Evolutionary conservation across 2,329 filamentous ascomycete species (phyloP), one percentile per base, ranked within the genome.

Genomic region (Plenodomus lindquistii): DNA sequence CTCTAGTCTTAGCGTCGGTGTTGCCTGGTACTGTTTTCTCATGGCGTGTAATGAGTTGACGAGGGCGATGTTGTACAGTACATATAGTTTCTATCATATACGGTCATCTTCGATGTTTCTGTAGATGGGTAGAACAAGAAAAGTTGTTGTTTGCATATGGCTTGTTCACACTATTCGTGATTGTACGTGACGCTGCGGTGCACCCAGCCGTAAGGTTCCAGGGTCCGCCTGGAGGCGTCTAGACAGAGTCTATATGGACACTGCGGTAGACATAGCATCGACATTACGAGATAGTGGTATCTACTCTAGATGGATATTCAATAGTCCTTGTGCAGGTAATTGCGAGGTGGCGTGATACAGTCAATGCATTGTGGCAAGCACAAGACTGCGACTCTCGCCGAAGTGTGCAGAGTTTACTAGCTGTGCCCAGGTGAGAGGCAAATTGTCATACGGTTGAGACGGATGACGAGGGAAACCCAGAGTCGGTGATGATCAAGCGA

Each of bases 131-230:
- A 31, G 27, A 15, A 31, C 4, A 50, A 37, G 44, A 48, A 54
- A 54, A 52, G 52, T 47, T 50, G 36, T 40, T 40, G 27, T 8
- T 31, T 31, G 27, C 11, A 31, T n/a, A n/a, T n/a, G n/a, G n/a
- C n/a, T n/a, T n/a, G n/a, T n/a, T n/a, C n/a, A n/a, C n/a, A n/a
- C n/a, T n/a, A n/a, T n/a, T n/a, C n/a, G n/a, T n/a, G n/a, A n/a
- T n/a, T n/a, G n/a, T n/a, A n/a, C n/a, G n/a, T n/a, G n/a, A n/a
- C n/a, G n/a, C n/a, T n/a, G n/a, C n/a, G n/a, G n/a, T n/a, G n/a
- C n/a, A n/a, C n/a, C n/a, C n/a, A n/a, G n/a, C n/a, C n/a, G n/a
- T n/a, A n/a, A n/a, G n/a, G n/a, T n/a, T n/a, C 22, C 11, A 24
- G 11, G 5, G 22, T 24, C 6, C 22, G 11, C 22, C 11, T 24